Conservation (phyloP, 371 early-diverging fungal species). For the Mortierella sp. region DNA sequence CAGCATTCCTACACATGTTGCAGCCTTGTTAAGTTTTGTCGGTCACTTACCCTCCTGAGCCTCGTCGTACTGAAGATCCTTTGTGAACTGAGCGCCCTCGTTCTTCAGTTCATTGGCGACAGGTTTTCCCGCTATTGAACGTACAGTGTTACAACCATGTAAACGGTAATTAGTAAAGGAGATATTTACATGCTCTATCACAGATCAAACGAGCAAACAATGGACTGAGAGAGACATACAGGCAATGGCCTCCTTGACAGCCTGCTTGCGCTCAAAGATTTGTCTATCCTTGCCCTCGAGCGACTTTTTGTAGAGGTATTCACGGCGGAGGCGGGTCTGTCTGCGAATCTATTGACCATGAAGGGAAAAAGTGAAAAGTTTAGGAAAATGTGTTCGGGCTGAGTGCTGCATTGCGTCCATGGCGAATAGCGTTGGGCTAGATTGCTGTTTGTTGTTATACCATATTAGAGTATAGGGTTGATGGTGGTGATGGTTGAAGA, state of each 20-base stretch:
- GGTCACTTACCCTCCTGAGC: slow-evolving; percentile 77
- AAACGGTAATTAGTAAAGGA: background rate
- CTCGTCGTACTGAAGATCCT: slow-evolving; percentile 91
- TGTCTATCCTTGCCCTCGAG: slow-evolving; percentile 91
- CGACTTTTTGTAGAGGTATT: slow-evolving; percentile 96
- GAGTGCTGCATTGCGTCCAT: background rate
- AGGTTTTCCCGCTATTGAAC: slow-evolving; percentile 81
- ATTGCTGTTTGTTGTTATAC: background rate
- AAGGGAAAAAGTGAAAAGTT: background rate
- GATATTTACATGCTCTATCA: background rate
- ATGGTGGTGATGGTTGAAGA: slow-evolving; percentile 1
- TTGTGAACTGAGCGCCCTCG: slow-evolving; percentile 80
- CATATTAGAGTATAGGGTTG: background rate
- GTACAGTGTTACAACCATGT: background rate
- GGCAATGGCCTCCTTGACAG: slow-evolving; percentile 92
- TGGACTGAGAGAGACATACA: slow-evolving; percentile 60
- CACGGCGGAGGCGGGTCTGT: slow-evolving; percentile 88
- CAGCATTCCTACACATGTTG: background rate
- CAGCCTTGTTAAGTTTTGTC: background rate
- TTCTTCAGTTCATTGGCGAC: slow-evolving; percentile 88
- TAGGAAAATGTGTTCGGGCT: background rate
- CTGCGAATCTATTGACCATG: slow-evolving; percentile 74
- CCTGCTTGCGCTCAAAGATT: slow-evolving; percentile 93
- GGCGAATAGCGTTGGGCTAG: background rate
- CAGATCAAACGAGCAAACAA: background rate